Base-by-base conservation (phyloP, 345 rosid genomes). In the Barbarea vulgaris region DNA sequence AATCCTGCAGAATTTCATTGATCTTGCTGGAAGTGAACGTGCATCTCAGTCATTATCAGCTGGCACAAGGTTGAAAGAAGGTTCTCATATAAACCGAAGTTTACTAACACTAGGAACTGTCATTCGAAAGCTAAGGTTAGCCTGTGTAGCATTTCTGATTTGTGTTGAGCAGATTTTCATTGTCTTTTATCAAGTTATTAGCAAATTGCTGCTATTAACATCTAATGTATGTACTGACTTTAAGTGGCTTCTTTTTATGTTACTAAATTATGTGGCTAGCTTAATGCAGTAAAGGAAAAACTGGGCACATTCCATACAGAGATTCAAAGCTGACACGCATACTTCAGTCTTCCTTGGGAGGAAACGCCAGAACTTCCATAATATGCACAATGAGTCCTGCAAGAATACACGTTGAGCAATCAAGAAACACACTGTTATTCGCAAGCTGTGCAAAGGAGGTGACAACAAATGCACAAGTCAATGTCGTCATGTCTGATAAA, bases 361-460 rank as follows among this genome's bases (percentile, higher is more conserved):
- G 99, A 69, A 90, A 92, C 79, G 93, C 97, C 58, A 87, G 90
- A 86, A 92, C 97, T 76, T 87, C 97, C 62, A 85, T 95, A 76
- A 89, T 95, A 66, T 92, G 97, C 76, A 95, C 97, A 44, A 71
- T 90, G 87, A 95, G 97, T 85, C 97, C 97, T 51, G 99, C 97
- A 39, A 83, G 96, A 82, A 83, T 69, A 77, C 97, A 95, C 73
- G 96, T 90, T 51, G 99, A 95, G 77, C 97, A 95, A 74, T 87
- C 99, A 59, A 87, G 97, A 74, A 95, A 95, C 70, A 92, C 96
- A 18, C 90, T 95, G 73, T 70, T 95, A 78, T 95, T 95, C 67
- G 99, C 99, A 51, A 88, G 96, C 64, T 92, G 97, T 80, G 99
- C 99, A 9, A 92, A 92, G 78, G 97, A 90, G 79, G 97, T 95